A percentile compares a stretch with the other conserved stretches of the same genome.
phyloP scores from a whole-genome alignment of 768 basidiomycete species.

The Phlebiopsis gigantea region DNA sequence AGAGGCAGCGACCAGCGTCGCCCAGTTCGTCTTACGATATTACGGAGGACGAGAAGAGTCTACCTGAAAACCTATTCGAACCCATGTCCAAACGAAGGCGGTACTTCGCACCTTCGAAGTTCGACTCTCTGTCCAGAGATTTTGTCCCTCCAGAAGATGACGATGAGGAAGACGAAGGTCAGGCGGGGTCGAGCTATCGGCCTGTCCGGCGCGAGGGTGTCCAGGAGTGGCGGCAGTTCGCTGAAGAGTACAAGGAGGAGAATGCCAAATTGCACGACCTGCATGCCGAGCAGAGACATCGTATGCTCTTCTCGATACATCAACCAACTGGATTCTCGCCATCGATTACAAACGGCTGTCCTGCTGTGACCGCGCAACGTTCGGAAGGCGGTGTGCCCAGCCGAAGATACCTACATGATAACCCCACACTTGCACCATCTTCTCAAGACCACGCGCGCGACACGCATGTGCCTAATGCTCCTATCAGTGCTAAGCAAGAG shows the following conservation, averaged over 20 bases:
- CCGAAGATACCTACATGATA: too few relatives aligned
- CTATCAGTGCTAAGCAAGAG: conserved; percentile 6
- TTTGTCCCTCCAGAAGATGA: not conserved
- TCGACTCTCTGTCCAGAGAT: not conserved
- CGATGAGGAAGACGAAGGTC: conserved; percentile 23
- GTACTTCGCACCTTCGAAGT: conserved; percentile 10
- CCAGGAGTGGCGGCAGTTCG: conserved; percentile 16
- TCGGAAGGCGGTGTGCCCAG: too few relatives aligned
- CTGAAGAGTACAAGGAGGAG: conserved; percentile 47
- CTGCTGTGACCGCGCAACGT: too few relatives aligned
- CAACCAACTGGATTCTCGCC: not conserved
- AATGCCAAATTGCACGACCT: conserved; percentile 68
- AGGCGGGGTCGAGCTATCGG: not conserved
- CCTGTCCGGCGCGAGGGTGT: not conserved
- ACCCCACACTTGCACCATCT: too few relatives aligned
- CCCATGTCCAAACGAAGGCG: conserved; percentile 12
- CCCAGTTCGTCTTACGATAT: conserved; percentile 28
- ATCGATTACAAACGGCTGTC: not conserved
- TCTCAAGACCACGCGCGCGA: too few relatives aligned
- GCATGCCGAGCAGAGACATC: conserved; percentile 63
- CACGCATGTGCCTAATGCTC: not conserved
- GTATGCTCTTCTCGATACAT: conserved; percentile 35
- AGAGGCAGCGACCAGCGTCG: conserved; percentile 44
- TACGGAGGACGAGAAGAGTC: not conserved
- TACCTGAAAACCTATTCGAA: conserved; percentile 9